These are phyloP conservation scores for Russula olivacea DNA, from an alignment of 768 basidiomycete genomes.

Conservation along the genomic window DNA sequence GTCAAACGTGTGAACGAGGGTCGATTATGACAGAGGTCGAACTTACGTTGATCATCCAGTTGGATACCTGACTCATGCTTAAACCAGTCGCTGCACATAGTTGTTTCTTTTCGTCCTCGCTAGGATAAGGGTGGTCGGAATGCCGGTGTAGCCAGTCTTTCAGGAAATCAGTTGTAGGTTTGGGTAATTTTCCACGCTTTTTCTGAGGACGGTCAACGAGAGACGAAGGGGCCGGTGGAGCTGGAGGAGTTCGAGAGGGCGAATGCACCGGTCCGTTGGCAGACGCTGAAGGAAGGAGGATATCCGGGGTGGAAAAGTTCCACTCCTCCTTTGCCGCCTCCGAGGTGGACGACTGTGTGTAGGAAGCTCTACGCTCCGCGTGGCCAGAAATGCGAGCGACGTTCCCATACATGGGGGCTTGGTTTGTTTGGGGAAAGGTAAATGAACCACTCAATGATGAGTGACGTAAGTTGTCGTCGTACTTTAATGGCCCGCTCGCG, in stretches of 20 bases:
- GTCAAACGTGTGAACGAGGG: constrained; percentile 20
- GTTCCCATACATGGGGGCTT: constrained; percentile 47
- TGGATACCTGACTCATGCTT: constrained; percentile 85
- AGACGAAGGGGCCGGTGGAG: constrained; percentile 42
- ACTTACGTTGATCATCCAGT: constrained; percentile 88
- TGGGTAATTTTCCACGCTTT: constrained; percentile 83
- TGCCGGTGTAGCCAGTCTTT: constrained; percentile 86
- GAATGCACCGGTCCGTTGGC: constrained; percentile 37
- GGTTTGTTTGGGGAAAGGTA: constrained; percentile 25
- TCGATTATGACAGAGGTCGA: constrained; percentile 9
- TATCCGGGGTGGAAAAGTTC: constrained; percentile 57
- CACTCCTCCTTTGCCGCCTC: constrained; percentile 60
- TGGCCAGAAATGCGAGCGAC: constrained; percentile 69
- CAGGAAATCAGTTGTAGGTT: constrained; percentile 85
- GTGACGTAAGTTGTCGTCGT: constrained; percentile 67
- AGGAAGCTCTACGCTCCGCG: constrained; percentile 53
- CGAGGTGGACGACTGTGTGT: constrained; percentile 31
- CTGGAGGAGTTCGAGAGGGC: constrained; percentile 43
- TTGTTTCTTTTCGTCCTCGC: constrained; percentile 87
- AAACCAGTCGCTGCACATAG: constrained; percentile 80
- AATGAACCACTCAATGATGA: constrained; percentile 52
- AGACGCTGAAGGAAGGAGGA: constrained; percentile 41
- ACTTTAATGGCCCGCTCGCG: constrained; percentile 46
- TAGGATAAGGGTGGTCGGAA: constrained; percentile 84
- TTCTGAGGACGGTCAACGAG: constrained; percentile 73